Conservation (phyloP, 331 rosid genomes). For the Cydonia oblonga region DNA sequence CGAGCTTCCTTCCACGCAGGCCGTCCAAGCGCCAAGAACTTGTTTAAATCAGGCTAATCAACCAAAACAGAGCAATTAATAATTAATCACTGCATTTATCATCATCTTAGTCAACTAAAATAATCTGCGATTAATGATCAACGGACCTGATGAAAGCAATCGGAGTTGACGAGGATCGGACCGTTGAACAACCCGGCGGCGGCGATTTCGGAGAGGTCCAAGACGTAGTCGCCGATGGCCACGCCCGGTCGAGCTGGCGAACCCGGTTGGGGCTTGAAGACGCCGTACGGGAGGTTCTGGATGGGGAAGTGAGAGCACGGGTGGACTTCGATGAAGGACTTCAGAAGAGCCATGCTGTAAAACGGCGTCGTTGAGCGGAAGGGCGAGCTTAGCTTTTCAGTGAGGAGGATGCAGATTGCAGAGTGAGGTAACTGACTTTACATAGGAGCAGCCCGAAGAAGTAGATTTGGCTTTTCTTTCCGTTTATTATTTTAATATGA, state of each 20-base stretch:
- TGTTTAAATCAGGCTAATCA: constrained; percentile 67
- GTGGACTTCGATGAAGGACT: constrained; percentile 54
- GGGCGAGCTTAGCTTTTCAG: not conserved
- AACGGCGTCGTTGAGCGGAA: constrained; percentile 6
- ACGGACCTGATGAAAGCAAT: constrained; percentile 61
- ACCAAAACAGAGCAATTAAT: not conserved
- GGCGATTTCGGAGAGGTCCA: constrained; percentile 70
- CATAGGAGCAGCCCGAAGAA: not conserved
- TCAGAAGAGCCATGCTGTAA: constrained; percentile 37
- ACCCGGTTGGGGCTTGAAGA: constrained; percentile 49
- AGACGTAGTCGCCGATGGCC: constrained; percentile 74
- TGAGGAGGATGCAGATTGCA: not conserved
- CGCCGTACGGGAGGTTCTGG: constrained; percentile 79
- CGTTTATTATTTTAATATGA: not conserved
- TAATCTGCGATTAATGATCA: not conserved
- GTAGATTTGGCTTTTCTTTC: not conserved
- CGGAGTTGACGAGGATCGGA: constrained; percentile 65
- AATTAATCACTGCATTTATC: not conserved
- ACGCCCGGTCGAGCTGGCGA: constrained; percentile 66
- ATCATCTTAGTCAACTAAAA: not conserved
- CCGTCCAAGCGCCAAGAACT: constrained; percentile 75
- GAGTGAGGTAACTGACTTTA: not conserved
- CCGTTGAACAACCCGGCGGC: constrained; percentile 69
- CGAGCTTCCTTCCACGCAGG: constrained; percentile 99
- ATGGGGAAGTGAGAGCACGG: constrained; percentile 84